A percentile compares a stretch with the other conserved stretches of the same genome.
Conservation (phyloP, 257 asterid species). For the Paraleonurus japonicus region DNA sequence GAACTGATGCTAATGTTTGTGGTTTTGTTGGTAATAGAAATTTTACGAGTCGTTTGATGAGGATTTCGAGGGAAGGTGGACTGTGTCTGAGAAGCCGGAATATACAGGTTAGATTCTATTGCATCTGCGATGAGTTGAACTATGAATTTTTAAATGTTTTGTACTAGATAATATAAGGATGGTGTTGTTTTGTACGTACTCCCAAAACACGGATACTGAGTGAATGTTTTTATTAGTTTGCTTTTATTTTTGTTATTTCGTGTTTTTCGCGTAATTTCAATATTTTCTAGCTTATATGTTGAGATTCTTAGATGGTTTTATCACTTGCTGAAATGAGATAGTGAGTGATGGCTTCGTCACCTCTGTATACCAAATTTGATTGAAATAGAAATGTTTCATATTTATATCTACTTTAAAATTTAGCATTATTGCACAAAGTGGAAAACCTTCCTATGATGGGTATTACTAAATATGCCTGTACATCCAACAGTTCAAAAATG, state of each 20-base stretch:
- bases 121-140: constrained; percentile 23
- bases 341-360: neutral
- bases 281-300: neutral
- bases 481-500: neutral
- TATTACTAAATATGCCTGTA: neutral
- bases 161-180: neutral
- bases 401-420: neutral
- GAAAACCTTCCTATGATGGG: neutral
- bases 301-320: neutral
- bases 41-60: constrained; percentile 87
- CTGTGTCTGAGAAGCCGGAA: constrained; percentile 67
- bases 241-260: neutral
- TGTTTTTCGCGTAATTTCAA: neutral
- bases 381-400: neutral
- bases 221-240: neutral
- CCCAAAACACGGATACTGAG: neutral
- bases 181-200: neutral
- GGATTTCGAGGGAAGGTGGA: constrained; percentile 76
- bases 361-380: neutral
- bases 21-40: constrained; percentile 42
- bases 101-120: constrained; percentile 51
- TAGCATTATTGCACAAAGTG: neutral
- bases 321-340: neutral
- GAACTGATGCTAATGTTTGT: constrained; percentile 1
- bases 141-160: neutral